Percentiles rank a stretch among this genome's conserved stretches.
phyloP scores from a whole-genome alignment of 2,329 filamentous ascomycete genomes.

The Eurotiales sp. region DNA sequence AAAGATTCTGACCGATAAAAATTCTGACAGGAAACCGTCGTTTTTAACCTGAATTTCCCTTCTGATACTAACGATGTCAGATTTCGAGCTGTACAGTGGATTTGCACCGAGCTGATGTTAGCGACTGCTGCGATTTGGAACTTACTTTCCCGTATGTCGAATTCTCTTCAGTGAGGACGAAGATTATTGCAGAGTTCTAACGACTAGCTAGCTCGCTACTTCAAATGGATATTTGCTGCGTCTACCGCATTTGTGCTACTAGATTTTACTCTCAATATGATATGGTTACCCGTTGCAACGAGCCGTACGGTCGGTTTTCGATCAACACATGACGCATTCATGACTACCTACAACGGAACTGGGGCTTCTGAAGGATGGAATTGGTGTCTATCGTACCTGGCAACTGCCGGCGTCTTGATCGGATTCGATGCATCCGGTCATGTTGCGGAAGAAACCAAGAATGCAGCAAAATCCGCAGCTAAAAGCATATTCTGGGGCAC shows the following conservation, averaged over 20 bases:
- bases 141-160: conserved; percentile 49
- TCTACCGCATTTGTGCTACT: conserved; percentile 51
- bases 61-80: conserved; percentile 50
- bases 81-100: conserved; percentile 60
- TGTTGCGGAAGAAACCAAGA: conserved; percentile 59
- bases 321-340: conserved; percentile 56
- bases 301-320: conserved; percentile 58
- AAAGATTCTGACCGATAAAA: no score
- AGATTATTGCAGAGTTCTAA: no score
- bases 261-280: conserved; percentile 57
- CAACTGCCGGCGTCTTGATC: conserved; percentile 58
- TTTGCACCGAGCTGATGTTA: conserved; percentile 51
- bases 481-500: conserved; percentile 60
- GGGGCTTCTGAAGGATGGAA: conserved; percentile 57
- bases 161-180: no score
- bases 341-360: conserved; percentile 57
- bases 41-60: conserved; percentile 54
- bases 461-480: conserved; percentile 53
- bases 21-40: conserved; percentile 53
- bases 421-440: conserved; percentile 60
- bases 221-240: conserved; percentile 50
- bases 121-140: conserved; percentile 49
- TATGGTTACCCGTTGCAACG: conserved; percentile 57
- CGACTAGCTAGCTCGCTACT: conserved; percentile 45
- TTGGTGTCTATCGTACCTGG: conserved; percentile 60